A percentile compares a stretch with the other conserved stretches of the same genome.
phyloP scores from a whole-genome alignment of 2,329 filamentous ascomycete genomes.

The Bipolaris gigantea region DNA sequence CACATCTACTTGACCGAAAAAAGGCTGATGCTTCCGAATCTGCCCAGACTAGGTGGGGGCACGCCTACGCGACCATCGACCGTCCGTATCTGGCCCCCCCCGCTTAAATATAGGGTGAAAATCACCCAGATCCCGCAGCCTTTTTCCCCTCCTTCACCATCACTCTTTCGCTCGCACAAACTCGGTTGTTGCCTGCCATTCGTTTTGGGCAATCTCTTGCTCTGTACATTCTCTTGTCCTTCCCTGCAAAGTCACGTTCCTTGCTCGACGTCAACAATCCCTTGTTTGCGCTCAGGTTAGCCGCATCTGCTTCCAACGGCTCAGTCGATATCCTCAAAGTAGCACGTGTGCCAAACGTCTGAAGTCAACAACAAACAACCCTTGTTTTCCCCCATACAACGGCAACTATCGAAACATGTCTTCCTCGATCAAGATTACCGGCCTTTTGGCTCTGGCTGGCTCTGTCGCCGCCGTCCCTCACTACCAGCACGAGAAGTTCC shows the following conservation, averaged over 20 bases:
- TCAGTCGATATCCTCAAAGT: slow-evolving; percentile 6
- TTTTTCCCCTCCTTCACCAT: slow-evolving; percentile 1
- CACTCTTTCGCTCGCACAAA: slow-evolving; percentile 8
- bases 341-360: slow-evolving; percentile 3
- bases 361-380: not conserved
- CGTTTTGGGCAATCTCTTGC: slow-evolving; percentile 11
- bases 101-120: slow-evolving; percentile 8
- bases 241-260: slow-evolving; percentile 6
- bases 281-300: slow-evolving; percentile 17
- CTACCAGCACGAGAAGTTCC: slow-evolving; percentile 33
- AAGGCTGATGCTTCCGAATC: slow-evolving; percentile 4
- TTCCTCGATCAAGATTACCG: slow-evolving; percentile 42
- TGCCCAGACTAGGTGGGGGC: not conserved
- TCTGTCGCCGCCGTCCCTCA: slow-evolving; percentile 46
- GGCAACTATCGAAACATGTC: slow-evolving; percentile 38
- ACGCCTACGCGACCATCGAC: not conserved
- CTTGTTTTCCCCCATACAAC: not conserved
- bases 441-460: slow-evolving; percentile 49
- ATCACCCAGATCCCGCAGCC: slow-evolving; percentile 2
- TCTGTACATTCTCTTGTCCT: slow-evolving; percentile 16
- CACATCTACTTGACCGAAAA: slow-evolving; percentile 6
- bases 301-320: slow-evolving; percentile 11
- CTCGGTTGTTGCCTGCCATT: slow-evolving; percentile 11
- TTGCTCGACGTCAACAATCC: slow-evolving; percentile 11
- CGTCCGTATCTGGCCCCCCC: slow-evolving; percentile 3